Conservation (phyloP, 148 eudicot species). For the Arbutus unedo region DNA sequence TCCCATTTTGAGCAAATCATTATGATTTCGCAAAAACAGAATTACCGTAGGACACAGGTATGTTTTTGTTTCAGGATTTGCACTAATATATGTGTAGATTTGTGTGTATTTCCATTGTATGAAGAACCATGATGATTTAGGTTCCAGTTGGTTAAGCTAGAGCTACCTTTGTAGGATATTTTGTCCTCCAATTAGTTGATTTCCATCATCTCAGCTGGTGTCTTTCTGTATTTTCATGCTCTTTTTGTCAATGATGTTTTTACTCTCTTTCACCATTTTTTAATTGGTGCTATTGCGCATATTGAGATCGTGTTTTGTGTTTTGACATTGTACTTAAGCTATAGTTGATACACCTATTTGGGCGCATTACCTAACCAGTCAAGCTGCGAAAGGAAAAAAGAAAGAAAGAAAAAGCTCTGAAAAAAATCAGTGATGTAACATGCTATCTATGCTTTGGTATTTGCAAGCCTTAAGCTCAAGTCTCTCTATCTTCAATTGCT, state of each 20-base stretch:
- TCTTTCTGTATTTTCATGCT: neutral
- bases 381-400: neutral
- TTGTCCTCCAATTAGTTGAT: neutral
- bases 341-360: neutral
- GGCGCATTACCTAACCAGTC: neutral
- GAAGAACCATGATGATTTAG: neutral
- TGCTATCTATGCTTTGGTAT: neutral
- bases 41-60: conserved; percentile 64
- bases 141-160: neutral
- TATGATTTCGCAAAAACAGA: conserved; percentile 53
- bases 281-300: neutral
- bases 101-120: neutral
- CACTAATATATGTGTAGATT: neutral
- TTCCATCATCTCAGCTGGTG: neutral
- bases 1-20: conserved; percentile 89
- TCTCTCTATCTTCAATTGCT: neutral
- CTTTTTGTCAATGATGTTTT: neutral
- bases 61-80: neutral
- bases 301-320: neutral
- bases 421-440: neutral
- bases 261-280: neutral
- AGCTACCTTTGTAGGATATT: neutral
- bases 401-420: neutral
- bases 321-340: neutral
- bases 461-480: neutral